Base-by-base conservation (phyloP, 768 basidiomycete species). In the Pulveroboletus sp. region DNA sequence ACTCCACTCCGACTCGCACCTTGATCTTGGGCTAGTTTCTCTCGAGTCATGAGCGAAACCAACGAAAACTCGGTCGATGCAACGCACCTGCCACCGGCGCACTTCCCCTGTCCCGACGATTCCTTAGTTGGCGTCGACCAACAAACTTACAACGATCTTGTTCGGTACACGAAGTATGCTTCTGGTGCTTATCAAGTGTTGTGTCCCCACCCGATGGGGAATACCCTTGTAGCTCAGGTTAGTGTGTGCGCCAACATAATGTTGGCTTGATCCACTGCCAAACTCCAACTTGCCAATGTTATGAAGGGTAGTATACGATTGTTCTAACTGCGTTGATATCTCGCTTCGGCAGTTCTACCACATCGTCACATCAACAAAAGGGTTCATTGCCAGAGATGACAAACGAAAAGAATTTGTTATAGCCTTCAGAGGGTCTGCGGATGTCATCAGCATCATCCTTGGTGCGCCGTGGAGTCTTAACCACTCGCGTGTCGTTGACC, bases 151-250 rank as follows among this genome's bases (percentile, higher is more conserved):
- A 59, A 71, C 37, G 61, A 77, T 40, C 68, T 80, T 29, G 72
- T 71, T 47, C 68, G 64, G 13, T 78, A 74, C 53, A 68, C 73
- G 1, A 77, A 75, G 55, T 80, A 78, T 53, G 72, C 79, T 6
- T 79, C 77, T 6, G 75, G 76, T 2, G 71, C 70, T 16, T 79
- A 79, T 52, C 76, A 75, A 44, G 44, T 63, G 21, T 31, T 76
- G 7, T 79, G 78, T 47, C 75, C 72, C 5, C 62, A 64, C 10
- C 79, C 79, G n/a, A 59, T 78, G 50, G 78, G 79, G 3, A 76
- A 71, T 32, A 66, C 52, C 7, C 69, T 79, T 33, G 51, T 80
- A 24, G 34, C 51, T n/a, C 55, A 68, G 59, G 78, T 78, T 31
- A 45, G 72, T 60, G 20, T 16, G 19, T 6, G 29, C 29, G 5